Evolutionary conservation across 495 filamentous ascomycete genomes (phyloP).

Genomic region (Penicillium psychrofluorescens): DNA sequence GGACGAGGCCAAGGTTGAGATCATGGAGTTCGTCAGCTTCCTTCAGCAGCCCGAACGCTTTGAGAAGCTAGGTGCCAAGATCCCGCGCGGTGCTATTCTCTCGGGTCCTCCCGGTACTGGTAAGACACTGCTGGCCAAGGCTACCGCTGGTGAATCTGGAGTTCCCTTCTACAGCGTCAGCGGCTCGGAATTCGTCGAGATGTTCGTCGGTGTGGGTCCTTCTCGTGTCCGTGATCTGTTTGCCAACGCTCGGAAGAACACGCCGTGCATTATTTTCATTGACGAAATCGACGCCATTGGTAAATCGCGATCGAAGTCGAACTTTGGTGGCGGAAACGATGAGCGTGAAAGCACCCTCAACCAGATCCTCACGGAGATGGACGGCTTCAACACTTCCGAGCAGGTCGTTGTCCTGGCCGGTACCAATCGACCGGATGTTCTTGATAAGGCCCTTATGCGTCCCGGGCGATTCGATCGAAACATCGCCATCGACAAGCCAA

Average conservation of each 20-base stretch:
- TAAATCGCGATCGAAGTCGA: constrained; percentile 71
- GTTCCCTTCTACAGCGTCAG: constrained; percentile 98
- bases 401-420: constrained; percentile 98
- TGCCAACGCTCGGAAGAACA: constrained; percentile 86
- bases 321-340: constrained; percentile 83
- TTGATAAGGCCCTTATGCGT: constrained; percentile 93
- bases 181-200: constrained; percentile 97
- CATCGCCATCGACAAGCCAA: constrained; percentile 86
- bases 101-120: constrained; percentile 95
- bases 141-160: constrained; percentile 92
- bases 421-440: constrained; percentile 88
- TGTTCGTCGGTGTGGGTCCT: constrained; percentile 98
- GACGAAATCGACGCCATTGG: constrained; percentile 99
- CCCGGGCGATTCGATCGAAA: constrained; percentile 96
- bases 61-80: constrained; percentile 91
- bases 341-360: constrained; percentile 95
- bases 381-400: constrained; percentile 96
- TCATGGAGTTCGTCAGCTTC: constrained; percentile 99
- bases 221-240: constrained; percentile 94
- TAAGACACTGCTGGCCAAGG: constrained; percentile 96
- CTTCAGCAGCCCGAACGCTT: constrained; percentile 84
- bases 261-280: constrained; percentile 98
- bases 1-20: constrained; percentile 97
- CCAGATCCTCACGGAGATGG: constrained; percentile 98
- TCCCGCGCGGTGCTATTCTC: constrained; percentile 91